Conservation (phyloP, 176 grass and related monocot species). For the Oropetium thomaeum region DNA sequence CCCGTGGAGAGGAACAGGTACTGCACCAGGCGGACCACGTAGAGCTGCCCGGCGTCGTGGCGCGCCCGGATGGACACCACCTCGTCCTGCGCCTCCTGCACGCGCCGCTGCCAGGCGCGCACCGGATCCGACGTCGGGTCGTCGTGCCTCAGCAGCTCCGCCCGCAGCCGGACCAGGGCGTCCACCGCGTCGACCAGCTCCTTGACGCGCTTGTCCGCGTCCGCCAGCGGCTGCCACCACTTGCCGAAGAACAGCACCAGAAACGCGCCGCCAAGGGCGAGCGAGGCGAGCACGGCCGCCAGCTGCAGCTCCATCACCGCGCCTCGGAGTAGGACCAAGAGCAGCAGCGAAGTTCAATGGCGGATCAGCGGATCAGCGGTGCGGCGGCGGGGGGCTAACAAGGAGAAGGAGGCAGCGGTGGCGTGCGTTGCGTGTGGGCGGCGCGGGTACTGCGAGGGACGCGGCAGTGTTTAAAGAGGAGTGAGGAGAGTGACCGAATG, state of each 20-base stretch:
- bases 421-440: not conserved
- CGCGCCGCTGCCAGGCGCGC: slow-evolving; percentile 49
- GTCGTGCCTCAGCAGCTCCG: slow-evolving; percentile 31
- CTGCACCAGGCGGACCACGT: slow-evolving; percentile 45
- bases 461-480: slow-evolving; percentile 44
- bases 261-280: slow-evolving; percentile 49
- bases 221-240: slow-evolving; percentile 60
- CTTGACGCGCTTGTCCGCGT: slow-evolving; percentile 40
- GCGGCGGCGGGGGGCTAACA: slow-evolving; percentile 5
- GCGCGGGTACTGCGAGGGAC: not conserved
- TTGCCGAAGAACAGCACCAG: slow-evolving; percentile 49
- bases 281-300: slow-evolving; percentile 32
- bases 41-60: slow-evolving; percentile 40
- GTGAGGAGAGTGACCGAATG: not conserved
- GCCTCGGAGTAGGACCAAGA: not conserved
- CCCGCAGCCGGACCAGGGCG: slow-evolving; percentile 33
- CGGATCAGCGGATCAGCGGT: not conserved
- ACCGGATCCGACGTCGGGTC: slow-evolving; percentile 24
- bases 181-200: slow-evolving; percentile 44
- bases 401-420: not conserved
- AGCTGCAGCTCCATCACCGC: slow-evolving; percentile 44
- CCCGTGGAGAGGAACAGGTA: slow-evolving; percentile 44
- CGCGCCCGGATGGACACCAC: slow-evolving; percentile 37
- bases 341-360: not conserved
- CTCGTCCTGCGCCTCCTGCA: slow-evolving; percentile 54